A percentile compares a stretch with the other conserved stretches of the same genome.
Conservation (phyloP, 1,284 basidiomycete genomes). For the Spongispora temasekensis region DNA sequence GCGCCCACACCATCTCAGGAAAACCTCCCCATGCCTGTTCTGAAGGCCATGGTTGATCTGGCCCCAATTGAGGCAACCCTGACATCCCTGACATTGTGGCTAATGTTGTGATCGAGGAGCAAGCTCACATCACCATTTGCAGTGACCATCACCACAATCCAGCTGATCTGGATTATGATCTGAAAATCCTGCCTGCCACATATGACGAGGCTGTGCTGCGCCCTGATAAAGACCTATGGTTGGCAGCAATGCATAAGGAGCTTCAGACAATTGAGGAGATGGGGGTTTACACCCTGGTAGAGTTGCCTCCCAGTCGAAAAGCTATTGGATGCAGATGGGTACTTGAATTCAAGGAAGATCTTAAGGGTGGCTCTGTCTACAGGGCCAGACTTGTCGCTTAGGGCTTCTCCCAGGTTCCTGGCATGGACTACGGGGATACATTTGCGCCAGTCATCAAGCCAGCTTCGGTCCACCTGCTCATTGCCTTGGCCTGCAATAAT, state of each 20-base stretch:
- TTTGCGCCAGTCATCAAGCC: slow-evolving; percentile 4
- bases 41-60: not conserved
- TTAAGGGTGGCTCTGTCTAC: not conserved
- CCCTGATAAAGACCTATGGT: not conserved
- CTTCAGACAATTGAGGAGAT: not conserved
- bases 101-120: not conserved
- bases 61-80: not conserved
- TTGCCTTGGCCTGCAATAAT: not conserved
- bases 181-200: not conserved
- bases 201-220: slow-evolving; percentile 1
- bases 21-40: not conserved
- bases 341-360: slow-evolving; percentile 5
- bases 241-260: not conserved
- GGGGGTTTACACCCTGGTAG: not conserved
- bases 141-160: not conserved
- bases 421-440: not conserved
- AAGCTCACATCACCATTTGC: not conserved
- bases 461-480: not conserved
- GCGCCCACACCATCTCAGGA: not conserved
- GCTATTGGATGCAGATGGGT: slow-evolving; percentile 2
- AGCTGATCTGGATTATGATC: not conserved
- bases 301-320: not conserved
- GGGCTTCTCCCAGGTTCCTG: not conserved
- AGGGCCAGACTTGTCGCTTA: slow-evolving; percentile 2
- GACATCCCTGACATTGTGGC: not conserved